Percentiles rank a stretch among this genome's conserved stretches.
Conservation (phyloP, 2,329 filamentous ascomycete genomes). For the Tolypocladium capitatum region DNA sequence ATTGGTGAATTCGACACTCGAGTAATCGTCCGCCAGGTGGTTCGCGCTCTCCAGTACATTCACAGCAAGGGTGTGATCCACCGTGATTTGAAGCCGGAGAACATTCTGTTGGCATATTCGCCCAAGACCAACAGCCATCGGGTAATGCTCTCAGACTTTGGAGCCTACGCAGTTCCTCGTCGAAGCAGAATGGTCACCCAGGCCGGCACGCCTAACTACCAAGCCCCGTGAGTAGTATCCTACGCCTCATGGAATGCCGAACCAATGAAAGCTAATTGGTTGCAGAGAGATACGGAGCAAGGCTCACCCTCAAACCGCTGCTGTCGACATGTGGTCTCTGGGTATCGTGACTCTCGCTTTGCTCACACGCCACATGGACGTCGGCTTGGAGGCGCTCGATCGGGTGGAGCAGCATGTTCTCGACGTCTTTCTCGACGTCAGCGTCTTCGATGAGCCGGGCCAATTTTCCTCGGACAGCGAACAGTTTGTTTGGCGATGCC, state of each 20-base stretch:
- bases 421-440: constrained; percentile 5
- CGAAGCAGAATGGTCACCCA: constrained; percentile 28
- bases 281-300: constrained; percentile 24
- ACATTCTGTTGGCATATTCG: constrained; percentile 34
- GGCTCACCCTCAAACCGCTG: constrained; percentile 16
- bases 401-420: constrained; percentile 14
- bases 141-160: constrained; percentile 39
- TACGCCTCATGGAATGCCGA: neutral
- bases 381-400: constrained; percentile 12
- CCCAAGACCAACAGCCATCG: constrained; percentile 28
- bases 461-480: constrained; percentile 12
- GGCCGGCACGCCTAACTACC: constrained; percentile 33
- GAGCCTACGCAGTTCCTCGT: constrained; percentile 29
- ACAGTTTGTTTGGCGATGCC: constrained; percentile 18
- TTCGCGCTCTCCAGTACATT: constrained; percentile 32
- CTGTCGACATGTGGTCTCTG: constrained; percentile 39
- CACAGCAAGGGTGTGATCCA: constrained; percentile 37
- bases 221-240: constrained; percentile 31
- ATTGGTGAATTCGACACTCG: constrained; percentile 28
- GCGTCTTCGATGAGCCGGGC: constrained; percentile 5
- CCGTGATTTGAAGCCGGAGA: constrained; percentile 41
- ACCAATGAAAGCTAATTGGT: neutral
- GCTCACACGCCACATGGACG: constrained; percentile 11
- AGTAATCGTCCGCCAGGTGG: constrained; percentile 33
- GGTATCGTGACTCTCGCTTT: constrained; percentile 31